phyloP scores from a whole-genome alignment of 2,329 filamentous ascomycete genomes.

The Xenosphaeropsis pyriputrescens region DNA sequence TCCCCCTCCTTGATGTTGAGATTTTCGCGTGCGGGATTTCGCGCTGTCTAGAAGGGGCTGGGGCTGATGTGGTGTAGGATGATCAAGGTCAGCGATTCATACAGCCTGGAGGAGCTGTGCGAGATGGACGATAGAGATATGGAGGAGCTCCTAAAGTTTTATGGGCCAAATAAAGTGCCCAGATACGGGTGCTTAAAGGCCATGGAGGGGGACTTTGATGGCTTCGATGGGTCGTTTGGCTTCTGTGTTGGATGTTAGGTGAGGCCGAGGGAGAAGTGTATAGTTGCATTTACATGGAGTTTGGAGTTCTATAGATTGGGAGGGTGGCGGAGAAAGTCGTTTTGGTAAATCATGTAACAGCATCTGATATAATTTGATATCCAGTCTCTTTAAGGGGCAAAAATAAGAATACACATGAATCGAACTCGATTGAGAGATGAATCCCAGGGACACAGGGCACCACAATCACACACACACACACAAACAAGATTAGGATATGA shows the following conservation, averaged over 20 bases:
- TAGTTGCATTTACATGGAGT: no score
- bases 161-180: conserved; percentile 40
- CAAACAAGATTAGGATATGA: no score
- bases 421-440: no score
- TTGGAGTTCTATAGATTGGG: no score
- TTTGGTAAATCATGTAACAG: no score
- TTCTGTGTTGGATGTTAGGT: conserved; percentile 16
- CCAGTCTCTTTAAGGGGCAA: no score
- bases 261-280: no score
- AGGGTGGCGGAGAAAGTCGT: no score
- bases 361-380: no score
- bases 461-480: no score
- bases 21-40: neutral
- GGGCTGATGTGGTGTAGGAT: conserved; percentile 46
- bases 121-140: conserved; percentile 73
- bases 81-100: conserved; percentile 78
- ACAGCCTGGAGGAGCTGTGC: conserved; percentile 73
- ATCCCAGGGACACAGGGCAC: no score
- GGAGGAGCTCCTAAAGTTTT: conserved; percentile 67
- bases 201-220: conserved; percentile 24
- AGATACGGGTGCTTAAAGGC: conserved; percentile 36
- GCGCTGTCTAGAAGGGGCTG: conserved; percentile 4
- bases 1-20: neutral
- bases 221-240: conserved; percentile 18
- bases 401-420: no score